Conservation (phyloP, 257 asterid genomes). For the Ophiorrhiza pumila region DNA sequence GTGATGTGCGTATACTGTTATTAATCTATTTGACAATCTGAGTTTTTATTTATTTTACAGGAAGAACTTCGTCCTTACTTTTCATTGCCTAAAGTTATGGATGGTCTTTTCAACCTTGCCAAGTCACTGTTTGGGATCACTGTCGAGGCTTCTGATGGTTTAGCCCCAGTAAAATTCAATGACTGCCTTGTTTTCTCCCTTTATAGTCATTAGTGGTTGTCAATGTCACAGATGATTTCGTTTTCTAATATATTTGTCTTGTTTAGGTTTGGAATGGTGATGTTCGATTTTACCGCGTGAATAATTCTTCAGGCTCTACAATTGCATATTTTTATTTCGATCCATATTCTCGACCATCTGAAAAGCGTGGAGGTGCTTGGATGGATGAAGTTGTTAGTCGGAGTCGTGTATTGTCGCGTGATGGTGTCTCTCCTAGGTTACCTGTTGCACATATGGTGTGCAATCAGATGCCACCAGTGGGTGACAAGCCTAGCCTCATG, state of each 20-base stretch:
- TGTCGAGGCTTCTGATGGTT: conserved; percentile 76
- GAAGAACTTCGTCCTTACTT: conserved; percentile 97
- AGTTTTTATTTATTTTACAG: conserved; percentile 40
- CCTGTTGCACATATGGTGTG: conserved; percentile 99
- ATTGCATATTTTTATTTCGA: conserved; percentile 88
- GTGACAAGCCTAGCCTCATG: conserved; percentile 98
- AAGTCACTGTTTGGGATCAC: conserved; percentile 67
- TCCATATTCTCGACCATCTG: conserved; percentile 99
- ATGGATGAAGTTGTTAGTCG: conserved; percentile 94
- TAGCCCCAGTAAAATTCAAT: conserved; percentile 68
- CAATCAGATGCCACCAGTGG: conserved; percentile 99
- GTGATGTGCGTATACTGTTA: neutral
- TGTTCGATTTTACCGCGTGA: conserved; percentile 79
- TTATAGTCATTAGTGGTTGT: conserved; percentile 1
- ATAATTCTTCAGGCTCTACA: conserved; percentile 73
- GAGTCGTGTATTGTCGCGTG: conserved; percentile 77
- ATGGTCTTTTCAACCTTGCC: conserved; percentile 88
- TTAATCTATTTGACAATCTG: conserved; percentile 2
- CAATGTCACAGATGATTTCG: neutral
- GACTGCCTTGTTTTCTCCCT: conserved; percentile 11
- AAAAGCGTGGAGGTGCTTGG: conserved; percentile 98
- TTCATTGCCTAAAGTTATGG: conserved; percentile 94
- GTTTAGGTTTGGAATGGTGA: conserved; percentile 89
- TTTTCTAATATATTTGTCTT: conserved; percentile 18
- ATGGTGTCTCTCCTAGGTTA: conserved; percentile 75